These are phyloP conservation scores for Cantharellus anzutake DNA, from an alignment of 768 basidiomycete species.

Conservation along the genomic window DNA sequence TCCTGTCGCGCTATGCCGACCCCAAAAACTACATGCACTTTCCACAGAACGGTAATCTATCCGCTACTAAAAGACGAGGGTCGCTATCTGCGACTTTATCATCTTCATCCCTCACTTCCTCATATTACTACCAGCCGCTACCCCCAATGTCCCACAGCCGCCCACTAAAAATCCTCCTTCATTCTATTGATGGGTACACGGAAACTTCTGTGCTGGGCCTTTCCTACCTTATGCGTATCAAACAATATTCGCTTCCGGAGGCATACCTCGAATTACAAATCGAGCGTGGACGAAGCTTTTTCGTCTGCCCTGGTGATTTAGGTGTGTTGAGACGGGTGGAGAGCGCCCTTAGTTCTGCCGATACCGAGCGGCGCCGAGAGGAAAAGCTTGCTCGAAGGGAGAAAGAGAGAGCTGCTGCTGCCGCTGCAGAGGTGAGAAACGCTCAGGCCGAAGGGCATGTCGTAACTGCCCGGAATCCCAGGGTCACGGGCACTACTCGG, in stretches of 20 bases:
- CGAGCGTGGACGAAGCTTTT: slow-evolving; percentile 46
- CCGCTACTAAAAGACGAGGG: background rate
- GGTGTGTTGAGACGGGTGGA: slow-evolving; percentile 56
- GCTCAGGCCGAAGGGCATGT: background rate
- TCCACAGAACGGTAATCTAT: background rate
- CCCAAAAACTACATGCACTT: background rate
- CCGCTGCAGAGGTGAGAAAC: background rate
- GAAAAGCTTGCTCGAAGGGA: slow-evolving; percentile 6
- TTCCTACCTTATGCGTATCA: slow-evolving; percentile 65
- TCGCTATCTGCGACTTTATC: background rate
- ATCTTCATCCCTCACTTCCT: background rate
- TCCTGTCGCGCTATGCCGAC: background rate
- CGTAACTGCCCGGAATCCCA: too few relatives aligned
- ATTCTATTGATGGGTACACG: slow-evolving; percentile 81
- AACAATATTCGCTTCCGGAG: slow-evolving; percentile 51
- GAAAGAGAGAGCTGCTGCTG: background rate
- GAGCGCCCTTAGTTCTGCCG: slow-evolving; percentile 20
- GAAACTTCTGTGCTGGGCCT: slow-evolving; percentile 81
- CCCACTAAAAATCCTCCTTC: slow-evolving; percentile 50
- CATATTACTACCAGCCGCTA: background rate
- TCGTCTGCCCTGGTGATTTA: slow-evolving; percentile 74
- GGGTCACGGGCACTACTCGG: background rate
- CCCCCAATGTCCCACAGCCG: slow-evolving; percentile 29
- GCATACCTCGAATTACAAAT: slow-evolving; percentile 82
- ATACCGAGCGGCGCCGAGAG: slow-evolving; percentile 9